phyloP scores from a whole-genome alignment of 495 filamentous ascomycete genomes.

The Mycothermus thermophilus region DNA sequence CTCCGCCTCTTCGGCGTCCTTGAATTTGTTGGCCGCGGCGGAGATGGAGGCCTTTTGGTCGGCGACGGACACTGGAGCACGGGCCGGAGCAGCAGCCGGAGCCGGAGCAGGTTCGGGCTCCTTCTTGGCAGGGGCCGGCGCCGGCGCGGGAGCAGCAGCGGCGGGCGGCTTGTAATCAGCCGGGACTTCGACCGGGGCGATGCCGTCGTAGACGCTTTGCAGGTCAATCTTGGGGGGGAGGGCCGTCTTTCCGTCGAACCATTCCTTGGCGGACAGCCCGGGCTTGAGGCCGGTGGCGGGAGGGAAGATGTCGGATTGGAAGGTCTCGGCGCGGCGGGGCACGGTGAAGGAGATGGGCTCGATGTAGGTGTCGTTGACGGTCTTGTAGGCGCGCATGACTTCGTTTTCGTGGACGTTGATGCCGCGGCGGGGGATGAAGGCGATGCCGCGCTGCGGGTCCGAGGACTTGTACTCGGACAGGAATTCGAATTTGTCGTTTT shows the following conservation, averaged over 20 bases:
- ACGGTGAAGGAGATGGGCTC: slow-evolving; percentile 97
- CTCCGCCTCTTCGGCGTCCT: slow-evolving; percentile 56
- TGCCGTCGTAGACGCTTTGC: slow-evolving; percentile 78
- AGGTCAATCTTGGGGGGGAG: slow-evolving; percentile 84
- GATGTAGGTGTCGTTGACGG: slow-evolving; percentile 83
- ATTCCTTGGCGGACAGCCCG: slow-evolving; percentile 65
- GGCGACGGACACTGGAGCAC: slow-evolving; percentile 49
- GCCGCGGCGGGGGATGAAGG: slow-evolving; percentile 88
- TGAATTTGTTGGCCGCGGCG: slow-evolving; percentile 68
- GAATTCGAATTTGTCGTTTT: slow-evolving; percentile 95
- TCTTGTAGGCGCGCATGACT: slow-evolving; percentile 91
- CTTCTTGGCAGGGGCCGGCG: slow-evolving; percentile 37
- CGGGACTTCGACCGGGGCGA: slow-evolving; percentile 58
- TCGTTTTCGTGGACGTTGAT: slow-evolving; percentile 96
- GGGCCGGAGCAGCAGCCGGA: slow-evolving; percentile 33
- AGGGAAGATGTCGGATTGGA: slow-evolving; percentile 95
- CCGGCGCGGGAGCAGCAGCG: slow-evolving; percentile 32
- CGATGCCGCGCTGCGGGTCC: slow-evolving; percentile 88
- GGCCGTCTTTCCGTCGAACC: slow-evolving; percentile 71
- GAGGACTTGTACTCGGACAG: slow-evolving; percentile 89
- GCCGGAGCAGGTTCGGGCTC: slow-evolving; percentile 21
- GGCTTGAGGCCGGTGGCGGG: slow-evolving; percentile 64
- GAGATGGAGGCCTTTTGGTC: slow-evolving; percentile 79
- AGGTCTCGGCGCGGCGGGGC: slow-evolving; percentile 84
- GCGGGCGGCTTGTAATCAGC: slow-evolving; percentile 52